phyloP scores from a whole-genome alignment of 768 basidiomycete genomes.

The Crepidotus variabilis region DNA sequence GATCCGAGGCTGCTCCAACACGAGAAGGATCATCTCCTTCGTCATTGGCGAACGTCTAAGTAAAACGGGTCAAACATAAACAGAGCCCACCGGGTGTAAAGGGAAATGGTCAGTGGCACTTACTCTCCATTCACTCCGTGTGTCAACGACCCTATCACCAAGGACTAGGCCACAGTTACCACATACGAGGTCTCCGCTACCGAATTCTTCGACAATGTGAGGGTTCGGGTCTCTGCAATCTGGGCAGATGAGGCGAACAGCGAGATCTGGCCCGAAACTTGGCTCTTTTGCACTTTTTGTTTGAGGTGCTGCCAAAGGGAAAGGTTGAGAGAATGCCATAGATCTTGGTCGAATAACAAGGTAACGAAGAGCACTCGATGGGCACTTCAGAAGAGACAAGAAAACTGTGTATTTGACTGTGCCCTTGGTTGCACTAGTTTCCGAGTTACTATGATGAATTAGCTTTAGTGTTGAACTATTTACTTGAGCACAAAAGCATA shows the following conservation, averaged over 20 bases:
- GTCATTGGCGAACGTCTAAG: constrained; percentile 96
- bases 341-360: constrained; percentile 18
- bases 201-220: constrained; percentile 96
- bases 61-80: constrained; percentile 15
- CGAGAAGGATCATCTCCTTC: constrained; percentile 99
- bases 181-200: constrained; percentile 96
- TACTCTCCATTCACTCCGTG: constrained; percentile 96
- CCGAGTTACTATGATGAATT: constrained; percentile 9
- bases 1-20: constrained; percentile 95
- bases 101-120: constrained; percentile 30
- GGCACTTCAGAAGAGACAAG: constrained; percentile 3
- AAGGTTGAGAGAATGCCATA: constrained; percentile 77
- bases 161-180: constrained; percentile 90
- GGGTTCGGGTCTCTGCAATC: constrained; percentile 94
- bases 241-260: constrained; percentile 89
- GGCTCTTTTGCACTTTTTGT: constrained; percentile 50
- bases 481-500: too few relatives aligned
- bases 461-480: constrained; percentile 10
- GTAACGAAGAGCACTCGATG: constrained; percentile 21
- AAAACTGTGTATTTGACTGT: constrained; percentile 2
- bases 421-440: constrained; percentile 2
- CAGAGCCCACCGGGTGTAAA: constrained; percentile 12
- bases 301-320: constrained; percentile 66
- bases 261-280: constrained; percentile 76
- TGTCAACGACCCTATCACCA: constrained; percentile 96